Percentiles rank a stretch among this genome's conserved stretches.
Evolutionary conservation across 257 asterid genomes (phyloP).

Genomic region (Ballota nigra): DNA sequence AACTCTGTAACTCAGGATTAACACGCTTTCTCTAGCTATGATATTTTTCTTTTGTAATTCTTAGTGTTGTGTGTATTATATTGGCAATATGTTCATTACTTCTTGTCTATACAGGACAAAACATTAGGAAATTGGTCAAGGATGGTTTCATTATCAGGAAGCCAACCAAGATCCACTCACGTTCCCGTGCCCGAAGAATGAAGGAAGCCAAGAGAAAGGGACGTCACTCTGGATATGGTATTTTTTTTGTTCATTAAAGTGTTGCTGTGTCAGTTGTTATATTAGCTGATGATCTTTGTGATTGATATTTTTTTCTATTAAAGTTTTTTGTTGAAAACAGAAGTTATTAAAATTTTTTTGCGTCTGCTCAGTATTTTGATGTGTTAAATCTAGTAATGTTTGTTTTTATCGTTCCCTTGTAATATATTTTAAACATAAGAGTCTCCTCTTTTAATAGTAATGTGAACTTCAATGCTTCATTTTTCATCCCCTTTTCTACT

Average conservation of each 20-base stretch:
- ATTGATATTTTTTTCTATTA: not conserved
- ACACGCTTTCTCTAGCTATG: no score
- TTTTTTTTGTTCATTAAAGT: not conserved
- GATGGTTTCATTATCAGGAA: constrained; percentile 94
- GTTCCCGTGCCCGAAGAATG: constrained; percentile 94
- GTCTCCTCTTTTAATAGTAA: no score
- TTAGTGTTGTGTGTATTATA: not conserved
- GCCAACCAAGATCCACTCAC: constrained; percentile 93
- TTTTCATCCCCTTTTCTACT: no score
- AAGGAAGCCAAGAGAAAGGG: constrained; percentile 96
- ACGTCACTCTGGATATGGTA: constrained; percentile 98
- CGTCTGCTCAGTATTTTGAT: no score
- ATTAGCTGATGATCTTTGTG: not conserved
- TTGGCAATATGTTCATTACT: not conserved
- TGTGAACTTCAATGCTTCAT: no score
- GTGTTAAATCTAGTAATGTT: no score
- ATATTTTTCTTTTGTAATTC: not conserved
- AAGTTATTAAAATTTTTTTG: no score
- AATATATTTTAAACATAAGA: no score
- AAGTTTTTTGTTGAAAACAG: not conserved
- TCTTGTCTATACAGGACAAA: constrained; percentile 52
- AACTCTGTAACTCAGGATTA: not conserved
- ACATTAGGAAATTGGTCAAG: constrained; percentile 80
- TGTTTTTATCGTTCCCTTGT: no score
- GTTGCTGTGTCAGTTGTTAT: not conserved